These are phyloP conservation scores for Aspergillus nidulans DNA, from an alignment of 495 filamentous ascomycete species.

Conservation along the genomic window DNA sequence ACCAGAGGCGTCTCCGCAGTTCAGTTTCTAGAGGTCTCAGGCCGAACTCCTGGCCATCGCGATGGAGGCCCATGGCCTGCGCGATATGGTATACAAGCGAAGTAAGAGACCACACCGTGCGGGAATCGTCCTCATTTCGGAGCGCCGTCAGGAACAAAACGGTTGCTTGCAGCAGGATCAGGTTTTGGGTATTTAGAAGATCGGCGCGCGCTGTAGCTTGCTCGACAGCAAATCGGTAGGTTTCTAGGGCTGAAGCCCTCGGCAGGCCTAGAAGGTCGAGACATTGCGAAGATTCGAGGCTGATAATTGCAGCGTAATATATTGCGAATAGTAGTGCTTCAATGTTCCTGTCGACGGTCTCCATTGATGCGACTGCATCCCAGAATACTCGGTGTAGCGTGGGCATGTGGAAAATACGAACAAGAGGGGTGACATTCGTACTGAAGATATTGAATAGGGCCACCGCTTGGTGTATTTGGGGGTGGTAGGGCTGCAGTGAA, in stretches of 20 bases:
- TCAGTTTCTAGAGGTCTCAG: conserved; percentile 38
- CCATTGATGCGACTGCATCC: conserved; percentile 33
- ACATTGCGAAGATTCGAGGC: conserved; percentile 26
- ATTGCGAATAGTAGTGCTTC: conserved; percentile 42
- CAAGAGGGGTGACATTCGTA: conserved; percentile 34
- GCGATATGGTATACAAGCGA: conserved; percentile 47
- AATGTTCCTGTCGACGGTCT: conserved; percentile 27
- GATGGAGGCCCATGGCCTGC: conserved; percentile 46
- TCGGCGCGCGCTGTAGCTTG: conserved; percentile 22
- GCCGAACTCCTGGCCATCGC: conserved; percentile 37
- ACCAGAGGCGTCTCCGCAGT: conserved; percentile 42
- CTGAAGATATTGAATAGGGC: conserved; percentile 31
- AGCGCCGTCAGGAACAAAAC: conserved; percentile 33
- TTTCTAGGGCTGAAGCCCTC: conserved; percentile 21
- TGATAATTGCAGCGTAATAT: conserved; percentile 38
- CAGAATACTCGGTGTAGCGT: conserved; percentile 26
- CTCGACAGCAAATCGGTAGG: conserved; percentile 31
- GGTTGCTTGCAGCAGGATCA: conserved; percentile 33
- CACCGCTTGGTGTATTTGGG: conserved; percentile 24
- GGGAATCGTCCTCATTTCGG: conserved; percentile 38
- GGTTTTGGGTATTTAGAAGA: conserved; percentile 31
- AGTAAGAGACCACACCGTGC: conserved; percentile 40
- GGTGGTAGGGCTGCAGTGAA: conserved; percentile 19
- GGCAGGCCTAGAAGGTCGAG: conserved; percentile 17
- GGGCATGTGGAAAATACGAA: conserved; percentile 45